These are phyloP conservation scores for Monosporozyma unispora DNA, from an alignment of 805 yeast genomes.

Conservation along the genomic window DNA sequence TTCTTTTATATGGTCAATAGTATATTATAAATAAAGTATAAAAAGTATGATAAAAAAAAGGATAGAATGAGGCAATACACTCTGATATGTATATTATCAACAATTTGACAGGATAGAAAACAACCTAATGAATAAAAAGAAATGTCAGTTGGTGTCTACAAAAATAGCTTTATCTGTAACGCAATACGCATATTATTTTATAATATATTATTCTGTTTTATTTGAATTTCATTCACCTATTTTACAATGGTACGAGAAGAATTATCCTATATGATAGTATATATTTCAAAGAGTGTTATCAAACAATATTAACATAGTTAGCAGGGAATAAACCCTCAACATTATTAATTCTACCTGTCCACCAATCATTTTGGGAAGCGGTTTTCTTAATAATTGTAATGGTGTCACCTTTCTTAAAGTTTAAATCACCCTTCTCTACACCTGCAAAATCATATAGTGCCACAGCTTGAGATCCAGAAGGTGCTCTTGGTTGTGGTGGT, in stretches of 20 bases:
- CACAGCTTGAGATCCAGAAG: constrained; percentile 40
- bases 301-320: constrained; percentile 74
- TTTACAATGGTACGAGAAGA: constrained; percentile 8
- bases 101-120: too few species aligned
- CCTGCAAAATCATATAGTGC: constrained; percentile 87
- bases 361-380: constrained; percentile 92
- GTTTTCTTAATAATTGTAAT: constrained; percentile 79
- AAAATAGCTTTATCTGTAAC: too few species aligned
- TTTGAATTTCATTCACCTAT: too few species aligned
- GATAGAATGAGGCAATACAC: too few species aligned
- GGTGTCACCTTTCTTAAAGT: constrained; percentile 91
- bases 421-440: constrained; percentile 85
- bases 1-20: too few species aligned
- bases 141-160: too few species aligned
- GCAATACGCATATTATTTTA: too few species aligned
- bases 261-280: not conserved
- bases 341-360: constrained; percentile 89
- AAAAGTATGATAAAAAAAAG: too few species aligned
- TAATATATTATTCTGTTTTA: too few species aligned
- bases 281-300: not conserved
- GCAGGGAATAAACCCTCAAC: constrained; percentile 94
- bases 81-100: too few species aligned
- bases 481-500: constrained; percentile 2
- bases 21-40: too few species aligned
- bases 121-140: too few species aligned